Conservation (phyloP, 768 basidiomycete species). For the Hericium rajendrae region DNA sequence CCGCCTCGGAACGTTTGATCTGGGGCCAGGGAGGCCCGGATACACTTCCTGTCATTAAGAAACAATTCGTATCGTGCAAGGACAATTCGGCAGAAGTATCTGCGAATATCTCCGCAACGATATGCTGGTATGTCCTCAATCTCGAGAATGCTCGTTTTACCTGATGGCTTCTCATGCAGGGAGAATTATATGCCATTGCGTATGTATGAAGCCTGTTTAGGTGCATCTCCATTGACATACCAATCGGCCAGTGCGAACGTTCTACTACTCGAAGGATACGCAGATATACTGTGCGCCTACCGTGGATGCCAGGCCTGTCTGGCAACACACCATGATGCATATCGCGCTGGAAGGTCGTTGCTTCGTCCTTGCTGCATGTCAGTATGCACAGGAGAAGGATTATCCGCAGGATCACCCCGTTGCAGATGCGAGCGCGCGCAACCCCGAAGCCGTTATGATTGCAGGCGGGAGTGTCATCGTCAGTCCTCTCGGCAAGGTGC, state of each 20-base stretch:
- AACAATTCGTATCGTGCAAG: constrained; percentile 23
- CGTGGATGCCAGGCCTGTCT: constrained; percentile 46
- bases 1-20: constrained; percentile 47
- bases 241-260: constrained; percentile 36
- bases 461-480: constrained; percentile 55
- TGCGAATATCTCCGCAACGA: constrained; percentile 44
- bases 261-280: constrained; percentile 49
- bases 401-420: constrained; percentile 41
- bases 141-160: neutral
- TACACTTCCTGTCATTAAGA: constrained; percentile 40
- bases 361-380: constrained; percentile 57
- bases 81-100: constrained; percentile 17
- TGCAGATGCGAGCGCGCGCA: constrained; percentile 24
- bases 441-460: constrained; percentile 44
- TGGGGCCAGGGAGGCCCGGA: constrained; percentile 54
- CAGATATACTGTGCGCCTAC: constrained; percentile 61
- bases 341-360: constrained; percentile 62
- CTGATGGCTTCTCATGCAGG: constrained; percentile 26
- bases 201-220: constrained; percentile 21
- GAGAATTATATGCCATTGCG: constrained; percentile 63
- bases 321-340: constrained; percentile 50
- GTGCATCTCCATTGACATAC: neutral
- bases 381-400: constrained; percentile 46
- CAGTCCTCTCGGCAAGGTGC: constrained; percentile 43
- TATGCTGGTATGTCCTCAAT: constrained; percentile 40